Evolutionary conservation across 2,329 filamentous ascomycete species (phyloP), one percentile per base, ranked within the genome.

Genomic region (Colletotrichum liriopes): DNA sequence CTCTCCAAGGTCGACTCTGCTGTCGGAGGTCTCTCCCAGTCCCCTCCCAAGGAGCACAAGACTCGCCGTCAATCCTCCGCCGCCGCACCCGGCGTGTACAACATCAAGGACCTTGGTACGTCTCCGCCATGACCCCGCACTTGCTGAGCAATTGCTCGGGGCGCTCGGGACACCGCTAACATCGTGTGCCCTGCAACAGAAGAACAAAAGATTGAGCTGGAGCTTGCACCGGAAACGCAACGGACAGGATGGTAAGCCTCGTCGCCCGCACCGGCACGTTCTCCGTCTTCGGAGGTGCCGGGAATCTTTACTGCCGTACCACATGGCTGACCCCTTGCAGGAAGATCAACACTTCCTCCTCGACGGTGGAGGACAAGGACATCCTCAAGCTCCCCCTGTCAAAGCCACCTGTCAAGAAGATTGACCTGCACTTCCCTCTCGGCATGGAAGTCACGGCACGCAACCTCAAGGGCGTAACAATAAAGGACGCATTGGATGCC

Each of bases 401-500:
- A 78, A 92, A 86, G 73, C 96, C 96, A 59, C 92, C 93, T 43
- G 90, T 98, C 83, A 97, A 96, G 89, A 96, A 94, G 87, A 96
- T 98, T 84, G 95, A 98, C 84, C 88, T 98, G 58, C 91, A 95
- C 84, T 98, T 97, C 88, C 94, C 94, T 20, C 87, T 97, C 65
- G 96, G 96, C 63, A 89, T 96, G 67, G 92, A 96, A 80, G 93
- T 98, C 76, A 94, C 93, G 41, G 96, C 95, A 80, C 91, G 96
- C 79, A 98, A 98, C 85, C 86, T 95, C 78, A 96, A 95, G 84
- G 96, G 96, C 68, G 95, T 98, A 77, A 98, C 96, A 69, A 96
- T 98, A 88, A 98, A 98, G 88, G 96, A 98, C 84, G 95, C 95
- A 71, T 82, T 98, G 82, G 95, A 98, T 82, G 96, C 94, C 79